Conservation (phyloP, 2,329 filamentous ascomycete species). For the Aaosphaeria arxii region DNA sequence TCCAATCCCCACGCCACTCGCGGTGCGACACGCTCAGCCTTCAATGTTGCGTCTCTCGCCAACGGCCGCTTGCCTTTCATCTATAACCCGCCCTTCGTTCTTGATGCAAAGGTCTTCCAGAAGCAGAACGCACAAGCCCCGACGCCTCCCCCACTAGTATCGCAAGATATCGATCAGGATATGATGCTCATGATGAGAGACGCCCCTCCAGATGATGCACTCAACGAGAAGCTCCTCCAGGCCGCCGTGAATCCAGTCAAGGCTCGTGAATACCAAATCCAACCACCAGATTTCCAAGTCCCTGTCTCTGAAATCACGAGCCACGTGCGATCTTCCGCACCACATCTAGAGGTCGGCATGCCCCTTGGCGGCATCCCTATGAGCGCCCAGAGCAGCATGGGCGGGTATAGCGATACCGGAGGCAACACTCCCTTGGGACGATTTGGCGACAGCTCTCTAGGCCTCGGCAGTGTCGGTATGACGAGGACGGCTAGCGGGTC, state of each 20-base stretch:
- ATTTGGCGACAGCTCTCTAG: constrained; percentile 25
- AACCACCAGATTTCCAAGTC: constrained; percentile 28
- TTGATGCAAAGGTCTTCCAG: constrained; percentile 44
- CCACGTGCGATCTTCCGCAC: constrained; percentile 24
- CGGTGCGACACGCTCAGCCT: constrained; percentile 52
- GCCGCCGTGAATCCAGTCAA: constrained; percentile 32
- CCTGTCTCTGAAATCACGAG: constrained; percentile 32
- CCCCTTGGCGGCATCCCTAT: constrained; percentile 35
- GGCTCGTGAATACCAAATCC: constrained; percentile 33
- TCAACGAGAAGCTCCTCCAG: constrained; percentile 38
- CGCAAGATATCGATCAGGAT: constrained; percentile 48
- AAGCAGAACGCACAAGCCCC: constrained; percentile 49
- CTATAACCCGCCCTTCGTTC: constrained; percentile 40
- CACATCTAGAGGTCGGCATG: constrained; percentile 30
- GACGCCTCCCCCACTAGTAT: constrained; percentile 41
- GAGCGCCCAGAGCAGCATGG: constrained; percentile 39
- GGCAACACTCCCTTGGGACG: constrained; percentile 36
- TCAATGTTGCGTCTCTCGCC: constrained; percentile 52
- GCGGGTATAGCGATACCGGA: constrained; percentile 33
- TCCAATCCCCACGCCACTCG: constrained; percentile 55
- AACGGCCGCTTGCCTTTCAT: constrained; percentile 43
- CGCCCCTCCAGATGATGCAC: constrained; percentile 35
- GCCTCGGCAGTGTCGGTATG: constrained; percentile 34
- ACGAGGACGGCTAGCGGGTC: constrained; percentile 36
- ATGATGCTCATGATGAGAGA: constrained; percentile 46